Conservation (phyloP, 2,329 filamentous ascomycete genomes). For the Epichloe uncinata region DNA sequence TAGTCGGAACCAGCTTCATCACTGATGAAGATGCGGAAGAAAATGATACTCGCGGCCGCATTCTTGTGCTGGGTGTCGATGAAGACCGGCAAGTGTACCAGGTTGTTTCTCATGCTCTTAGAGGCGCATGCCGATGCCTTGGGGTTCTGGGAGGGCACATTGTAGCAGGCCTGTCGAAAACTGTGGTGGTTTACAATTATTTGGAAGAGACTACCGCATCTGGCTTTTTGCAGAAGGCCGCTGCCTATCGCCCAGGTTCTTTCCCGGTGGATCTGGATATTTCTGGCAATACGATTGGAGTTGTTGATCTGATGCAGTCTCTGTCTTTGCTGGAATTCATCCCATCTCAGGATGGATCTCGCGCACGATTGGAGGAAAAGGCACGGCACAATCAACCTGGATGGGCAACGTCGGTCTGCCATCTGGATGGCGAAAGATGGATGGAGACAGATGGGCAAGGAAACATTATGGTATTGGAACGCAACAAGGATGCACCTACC, state of each 20-base stretch:
- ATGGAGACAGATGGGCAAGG: conserved; percentile 78
- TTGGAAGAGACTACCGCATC: conserved; percentile 39
- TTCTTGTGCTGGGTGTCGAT: conserved; percentile 74
- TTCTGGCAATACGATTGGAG: conserved; percentile 60
- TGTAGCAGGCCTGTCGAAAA: conserved; percentile 81
- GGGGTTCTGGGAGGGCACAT: conserved; percentile 64
- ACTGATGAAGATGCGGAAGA: conserved; percentile 41
- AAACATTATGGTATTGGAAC: conserved; percentile 69
- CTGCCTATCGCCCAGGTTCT: conserved; percentile 68
- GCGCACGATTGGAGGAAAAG: conserved; percentile 55
- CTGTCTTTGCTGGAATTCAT: conserved; percentile 64
- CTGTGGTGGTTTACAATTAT: conserved; percentile 50
- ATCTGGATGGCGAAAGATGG: conserved; percentile 61
- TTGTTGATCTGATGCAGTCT: conserved; percentile 91
- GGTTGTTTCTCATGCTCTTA: conserved; percentile 55
- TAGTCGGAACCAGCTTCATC: conserved; percentile 80
- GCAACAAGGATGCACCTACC: conserved; percentile 59
- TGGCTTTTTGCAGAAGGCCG: conserved; percentile 53
- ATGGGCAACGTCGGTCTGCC: conserved; percentile 69
- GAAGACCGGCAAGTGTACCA: conserved; percentile 59
- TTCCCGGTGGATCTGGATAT: conserved; percentile 73
- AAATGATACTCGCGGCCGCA: conserved; percentile 50
- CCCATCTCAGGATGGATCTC: conserved; percentile 39
- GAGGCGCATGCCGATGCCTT: conserved; percentile 69
- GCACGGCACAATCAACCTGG: conserved; percentile 68